Base-by-base conservation (phyloP, 176 grass and related monocot species). In the Dactylis glomerata region DNA sequence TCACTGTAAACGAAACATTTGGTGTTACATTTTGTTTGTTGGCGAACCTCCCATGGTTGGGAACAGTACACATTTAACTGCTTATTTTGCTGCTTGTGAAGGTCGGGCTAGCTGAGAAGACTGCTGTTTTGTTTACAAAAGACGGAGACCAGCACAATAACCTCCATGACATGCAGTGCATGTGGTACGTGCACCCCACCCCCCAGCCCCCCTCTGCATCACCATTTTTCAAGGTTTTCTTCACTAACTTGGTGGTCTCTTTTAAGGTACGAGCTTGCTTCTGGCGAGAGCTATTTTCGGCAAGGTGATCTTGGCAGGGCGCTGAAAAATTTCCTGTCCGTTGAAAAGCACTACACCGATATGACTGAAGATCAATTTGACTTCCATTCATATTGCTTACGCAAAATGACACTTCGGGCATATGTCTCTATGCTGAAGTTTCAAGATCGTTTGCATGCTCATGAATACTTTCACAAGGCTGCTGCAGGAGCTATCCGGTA, bases 321-420 rank as follows among this genome's bases (percentile, higher is more conserved):
- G 44, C 75, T 99, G 13, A 99, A 99, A 85, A 99, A 99, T 78
- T 99, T 94, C 55, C 76, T 99, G 84, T 86, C 96, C 75, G 96
- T 99, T 76, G 96, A 99, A 76, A 99, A 96, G 28, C 96, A 99
- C 52, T 96, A 99, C 26, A 79, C 89, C 51, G 96, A 99, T 72
- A 99, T 99, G 85, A 96, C 93, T 68, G 96, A 99, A 87, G 96
- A 99, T 77, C 96, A 99, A 72, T 99, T 99, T 88, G 96, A 99
- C 45, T 99, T 99, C 62, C 96, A 99, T 89, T 99, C 96, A 3
- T 99, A 99, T 87, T 99, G 96, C 91, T 68, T 99, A 73, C 89
- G 96, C 28, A 99, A 99, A 92, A 99, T 99, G 96, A 99, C 96
- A 65, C 90, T 99, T 30, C 68, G 96, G 19, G 89, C 96, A 0